phyloP scores from a whole-genome alignment of 495 filamentous ascomycete species.

The Margaritispora aquatica region DNA sequence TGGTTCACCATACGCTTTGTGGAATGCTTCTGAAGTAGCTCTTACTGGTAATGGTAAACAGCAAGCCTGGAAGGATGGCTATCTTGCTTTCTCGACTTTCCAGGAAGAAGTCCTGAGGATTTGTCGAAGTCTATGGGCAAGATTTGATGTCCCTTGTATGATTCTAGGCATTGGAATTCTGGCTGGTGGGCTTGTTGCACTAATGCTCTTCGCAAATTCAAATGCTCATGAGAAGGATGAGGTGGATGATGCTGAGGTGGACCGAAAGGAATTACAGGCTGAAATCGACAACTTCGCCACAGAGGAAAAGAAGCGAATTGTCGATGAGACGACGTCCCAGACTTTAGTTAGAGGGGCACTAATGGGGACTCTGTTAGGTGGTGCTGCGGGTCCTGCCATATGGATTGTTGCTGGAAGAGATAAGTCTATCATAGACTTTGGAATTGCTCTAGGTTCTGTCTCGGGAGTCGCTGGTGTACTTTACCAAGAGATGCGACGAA shows the following conservation, averaged over 20 bases:
- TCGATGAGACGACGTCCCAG: conserved; percentile 24
- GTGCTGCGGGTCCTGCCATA: conserved; percentile 18
- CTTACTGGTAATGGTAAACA: conserved; percentile 29
- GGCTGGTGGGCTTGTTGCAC: conserved; percentile 52
- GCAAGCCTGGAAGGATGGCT: conserved; percentile 35
- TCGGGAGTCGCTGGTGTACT: conserved; percentile 58
- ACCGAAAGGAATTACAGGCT: conserved; percentile 16
- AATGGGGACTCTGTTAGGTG: conserved; percentile 21
- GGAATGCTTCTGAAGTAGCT: conserved; percentile 38
- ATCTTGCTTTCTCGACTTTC: conserved; percentile 61
- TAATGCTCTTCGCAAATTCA: conserved; percentile 60
- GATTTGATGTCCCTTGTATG: conserved; percentile 86
- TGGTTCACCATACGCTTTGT: conserved; percentile 51
- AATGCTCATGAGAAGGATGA: conserved; percentile 17
- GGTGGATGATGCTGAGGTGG: conserved; percentile 20
- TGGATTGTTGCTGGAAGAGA: conserved; percentile 12
- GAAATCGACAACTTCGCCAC: conserved; percentile 18
- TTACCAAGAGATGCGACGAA: conserved; percentile 45
- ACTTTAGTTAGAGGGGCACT: conserved; percentile 26
- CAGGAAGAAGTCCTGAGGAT: conserved; percentile 70
- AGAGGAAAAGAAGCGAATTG: background rate
- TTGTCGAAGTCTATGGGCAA: conserved; percentile 85
- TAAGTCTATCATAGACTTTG: conserved; percentile 25
- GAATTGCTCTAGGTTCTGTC: conserved; percentile 38
- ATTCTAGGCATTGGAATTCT: conserved; percentile 67